phyloP scores from a whole-genome alignment of 768 basidiomycete genomes.

The Strobilomyces confusus region DNA sequence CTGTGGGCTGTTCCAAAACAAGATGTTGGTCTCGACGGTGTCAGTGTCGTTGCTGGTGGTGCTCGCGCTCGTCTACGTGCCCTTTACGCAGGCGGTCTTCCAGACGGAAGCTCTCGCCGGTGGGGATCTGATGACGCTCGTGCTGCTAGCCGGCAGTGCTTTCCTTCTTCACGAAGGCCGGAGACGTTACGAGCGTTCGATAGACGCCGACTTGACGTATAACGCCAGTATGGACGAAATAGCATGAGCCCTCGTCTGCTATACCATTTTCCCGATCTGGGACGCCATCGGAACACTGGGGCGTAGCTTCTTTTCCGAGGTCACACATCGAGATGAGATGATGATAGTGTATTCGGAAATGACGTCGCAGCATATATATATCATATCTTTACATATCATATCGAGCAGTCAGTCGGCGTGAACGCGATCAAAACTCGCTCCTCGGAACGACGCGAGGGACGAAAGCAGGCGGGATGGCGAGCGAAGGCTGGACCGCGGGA shows the following conservation, averaged over 20 bases:
- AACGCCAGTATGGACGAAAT: conserved; percentile 53
- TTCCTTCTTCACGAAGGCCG: conserved; percentile 74
- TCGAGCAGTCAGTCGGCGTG: background rate
- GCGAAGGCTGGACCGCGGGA: conserved; percentile 13
- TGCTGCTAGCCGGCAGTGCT: conserved; percentile 63
- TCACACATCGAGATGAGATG: background rate
- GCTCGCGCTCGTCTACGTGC: conserved; percentile 84
- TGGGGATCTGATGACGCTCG: conserved; percentile 66
- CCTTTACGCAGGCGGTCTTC: conserved; percentile 88
- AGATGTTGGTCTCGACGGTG: conserved; percentile 86
- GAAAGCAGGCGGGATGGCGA: conserved; percentile 30
- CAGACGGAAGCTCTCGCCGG: conserved; percentile 79
- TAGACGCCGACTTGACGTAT: conserved; percentile 52
- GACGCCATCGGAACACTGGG: background rate
- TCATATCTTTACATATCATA: background rate
- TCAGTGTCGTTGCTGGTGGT: conserved; percentile 82
- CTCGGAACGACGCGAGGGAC: conserved; percentile 12
- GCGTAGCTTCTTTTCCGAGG: background rate
- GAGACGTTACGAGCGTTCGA: conserved; percentile 68
- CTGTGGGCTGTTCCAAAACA: conserved; percentile 79
- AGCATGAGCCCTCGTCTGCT: conserved; percentile 36
- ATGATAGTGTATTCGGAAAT: conserved; percentile 2
- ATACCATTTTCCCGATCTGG: background rate
- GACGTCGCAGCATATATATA: conserved; percentile 7
- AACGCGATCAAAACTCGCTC: background rate